These are phyloP conservation scores for Aspergillus carbonarius DNA, from an alignment of 2,329 filamentous ascomycete genomes.

Conservation along the genomic window DNA sequence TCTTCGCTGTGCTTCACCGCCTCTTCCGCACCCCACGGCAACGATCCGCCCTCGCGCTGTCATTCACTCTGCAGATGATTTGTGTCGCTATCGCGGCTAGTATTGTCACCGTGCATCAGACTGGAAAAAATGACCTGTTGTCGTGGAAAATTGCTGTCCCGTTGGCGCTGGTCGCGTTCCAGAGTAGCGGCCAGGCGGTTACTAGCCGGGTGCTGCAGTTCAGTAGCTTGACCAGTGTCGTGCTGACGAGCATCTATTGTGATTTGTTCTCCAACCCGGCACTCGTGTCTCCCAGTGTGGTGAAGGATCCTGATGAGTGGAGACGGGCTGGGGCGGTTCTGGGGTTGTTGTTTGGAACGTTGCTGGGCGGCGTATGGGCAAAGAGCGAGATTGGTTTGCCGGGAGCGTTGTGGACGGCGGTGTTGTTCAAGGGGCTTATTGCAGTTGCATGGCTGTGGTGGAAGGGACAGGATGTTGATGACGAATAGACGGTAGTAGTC, in stretches of 20 bases:
- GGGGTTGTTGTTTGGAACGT: slow-evolving; percentile 54
- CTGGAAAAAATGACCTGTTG: slow-evolving; percentile 43
- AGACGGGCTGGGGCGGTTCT: slow-evolving; percentile 52
- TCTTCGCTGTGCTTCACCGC: slow-evolving; percentile 69
- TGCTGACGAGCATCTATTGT: slow-evolving; percentile 78
- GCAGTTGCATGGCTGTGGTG: slow-evolving; percentile 61
- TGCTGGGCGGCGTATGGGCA: slow-evolving; percentile 56
- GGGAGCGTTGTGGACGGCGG: slow-evolving; percentile 61
- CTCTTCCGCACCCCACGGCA: slow-evolving; percentile 38
- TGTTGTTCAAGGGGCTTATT: slow-evolving; percentile 56
- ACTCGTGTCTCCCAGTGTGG: slow-evolving; percentile 35
- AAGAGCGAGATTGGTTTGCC: slow-evolving; percentile 53
- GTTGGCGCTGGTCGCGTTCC: slow-evolving; percentile 69
- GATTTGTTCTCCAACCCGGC: slow-evolving; percentile 70
- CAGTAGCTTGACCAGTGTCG: slow-evolving; percentile 72
- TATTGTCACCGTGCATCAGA: slow-evolving; percentile 53
- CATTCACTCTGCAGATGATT: slow-evolving; percentile 55
- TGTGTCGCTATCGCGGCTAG: slow-evolving; percentile 55
- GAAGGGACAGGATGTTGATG: slow-evolving; percentile 43
- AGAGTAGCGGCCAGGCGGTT: slow-evolving; percentile 77
- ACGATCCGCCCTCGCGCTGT: slow-evolving; percentile 48
- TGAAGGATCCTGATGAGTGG: slow-evolving; percentile 54
- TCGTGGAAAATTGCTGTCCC: slow-evolving; percentile 64
- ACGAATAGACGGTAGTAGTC: slow-evolving; percentile 28
- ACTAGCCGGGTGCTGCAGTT: slow-evolving; percentile 68